Percentiles rank a stretch among this genome's conserved stretches.
phyloP scores from a whole-genome alignment of 2,329 filamentous ascomycete genomes.

The Sporothrix sp. region DNA sequence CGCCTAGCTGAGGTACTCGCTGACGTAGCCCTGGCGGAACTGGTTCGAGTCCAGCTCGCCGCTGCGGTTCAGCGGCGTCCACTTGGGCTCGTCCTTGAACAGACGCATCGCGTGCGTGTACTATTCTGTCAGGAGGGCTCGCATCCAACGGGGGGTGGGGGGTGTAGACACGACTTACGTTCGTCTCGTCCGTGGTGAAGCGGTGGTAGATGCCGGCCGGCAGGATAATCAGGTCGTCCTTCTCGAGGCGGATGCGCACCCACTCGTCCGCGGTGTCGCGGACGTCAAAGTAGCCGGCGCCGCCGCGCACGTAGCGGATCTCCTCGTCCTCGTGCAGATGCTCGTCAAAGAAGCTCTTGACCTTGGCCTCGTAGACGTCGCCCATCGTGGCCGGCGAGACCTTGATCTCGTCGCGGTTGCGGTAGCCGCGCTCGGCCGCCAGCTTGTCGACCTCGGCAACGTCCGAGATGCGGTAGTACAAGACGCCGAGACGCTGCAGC shows the following conservation, averaged over 20 bases:
- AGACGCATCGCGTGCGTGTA: conserved; percentile 93
- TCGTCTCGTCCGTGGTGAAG: conserved; percentile 86
- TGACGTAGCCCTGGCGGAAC: conserved; percentile 69
- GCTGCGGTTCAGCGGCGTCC: conserved; percentile 83
- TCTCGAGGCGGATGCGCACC: conserved; percentile 77
- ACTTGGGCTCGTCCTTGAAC: conserved; percentile 98
- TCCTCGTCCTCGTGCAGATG: conserved; percentile 98
- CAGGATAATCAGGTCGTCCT: conserved; percentile 84
- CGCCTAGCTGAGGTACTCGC: conserved; percentile 30
- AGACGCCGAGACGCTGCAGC: conserved; percentile 66
- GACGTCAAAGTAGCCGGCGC: conserved; percentile 89
- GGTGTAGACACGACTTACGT: conserved; percentile 55
- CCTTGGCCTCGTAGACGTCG: conserved; percentile 80
- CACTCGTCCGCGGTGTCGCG: conserved; percentile 73
- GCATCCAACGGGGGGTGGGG: not conserved
- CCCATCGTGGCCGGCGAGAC: conserved; percentile 83
- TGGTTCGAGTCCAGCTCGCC: conserved; percentile 68
- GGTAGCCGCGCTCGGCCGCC: conserved; percentile 69
- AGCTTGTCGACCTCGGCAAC: conserved; percentile 62
- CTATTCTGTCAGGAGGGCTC: conserved; percentile 34
- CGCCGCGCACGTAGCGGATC: conserved; percentile 87
- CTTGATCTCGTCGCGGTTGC: conserved; percentile 87
- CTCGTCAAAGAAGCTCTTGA: conserved; percentile 88
- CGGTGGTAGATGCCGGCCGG: conserved; percentile 95
- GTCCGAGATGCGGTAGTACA: conserved; percentile 61